phyloP scores from a whole-genome alignment of 208 protist species.

The Trypanosoma avium region DNA sequence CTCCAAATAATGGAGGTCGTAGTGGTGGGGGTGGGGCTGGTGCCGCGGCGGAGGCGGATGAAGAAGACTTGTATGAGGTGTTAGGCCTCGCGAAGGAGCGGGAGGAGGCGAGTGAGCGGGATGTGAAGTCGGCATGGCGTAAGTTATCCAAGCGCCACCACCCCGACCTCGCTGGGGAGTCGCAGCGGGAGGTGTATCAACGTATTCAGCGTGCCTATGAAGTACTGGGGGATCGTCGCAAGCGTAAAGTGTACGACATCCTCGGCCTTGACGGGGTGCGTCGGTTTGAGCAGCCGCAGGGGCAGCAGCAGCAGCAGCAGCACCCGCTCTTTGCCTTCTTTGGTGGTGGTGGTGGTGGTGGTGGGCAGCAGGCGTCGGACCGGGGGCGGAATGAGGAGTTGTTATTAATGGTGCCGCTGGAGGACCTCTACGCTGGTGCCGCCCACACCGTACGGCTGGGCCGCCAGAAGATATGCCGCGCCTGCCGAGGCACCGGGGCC shows the following conservation, averaged over 20 bases:
- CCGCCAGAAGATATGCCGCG: conserved; percentile 78
- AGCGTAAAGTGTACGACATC: conserved; percentile 81
- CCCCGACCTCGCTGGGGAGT: conserved; percentile 50
- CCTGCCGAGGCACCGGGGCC: conserved; percentile 50
- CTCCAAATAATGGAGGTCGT: too few relatives aligned
- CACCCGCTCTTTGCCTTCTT: conserved; percentile 40
- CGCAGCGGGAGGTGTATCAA: conserved; percentile 45
- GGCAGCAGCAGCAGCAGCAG: conserved; percentile 21
- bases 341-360: conserved; percentile 39
- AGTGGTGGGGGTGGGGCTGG: not conserved
- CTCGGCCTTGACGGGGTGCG: conserved; percentile 61
- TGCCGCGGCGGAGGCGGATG: conserved; percentile 18
- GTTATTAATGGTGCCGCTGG: conserved; percentile 77
- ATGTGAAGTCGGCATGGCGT: conserved; percentile 49
- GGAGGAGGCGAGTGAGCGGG: conserved; percentile 53
- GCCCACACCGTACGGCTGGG: conserved; percentile 76
- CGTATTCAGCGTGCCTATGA: conserved; percentile 78
- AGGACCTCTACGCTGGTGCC: conserved; percentile 93
- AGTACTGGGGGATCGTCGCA: conserved; percentile 59
- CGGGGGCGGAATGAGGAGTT: conserved; percentile 79
- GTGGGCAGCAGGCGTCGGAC: conserved; percentile 1
- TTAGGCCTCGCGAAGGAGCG: conserved; percentile 46
- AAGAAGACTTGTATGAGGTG: conserved; percentile 52
- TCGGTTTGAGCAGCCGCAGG: conserved; percentile 42
- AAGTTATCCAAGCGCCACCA: conserved; percentile 51